Evolutionary conservation across 1,284 basidiomycete genomes (phyloP), one percentile per base, ranked within the genome.

Genomic region (Leccinum fallax): DNA sequence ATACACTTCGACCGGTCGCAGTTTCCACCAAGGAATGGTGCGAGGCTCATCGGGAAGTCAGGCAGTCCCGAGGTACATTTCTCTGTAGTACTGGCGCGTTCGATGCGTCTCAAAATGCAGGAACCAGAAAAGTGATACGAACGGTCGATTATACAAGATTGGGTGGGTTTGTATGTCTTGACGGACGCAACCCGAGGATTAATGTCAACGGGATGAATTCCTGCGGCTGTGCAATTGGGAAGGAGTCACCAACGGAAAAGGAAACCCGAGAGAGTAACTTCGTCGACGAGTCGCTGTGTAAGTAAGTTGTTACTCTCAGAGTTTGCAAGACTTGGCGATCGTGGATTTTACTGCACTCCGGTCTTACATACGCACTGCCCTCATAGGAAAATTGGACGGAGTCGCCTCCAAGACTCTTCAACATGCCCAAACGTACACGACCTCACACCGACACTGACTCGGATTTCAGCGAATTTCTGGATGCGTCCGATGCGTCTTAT

Each of bases 361-460:
- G 34, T 34, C 34, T 34, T 34, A 34, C 13, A 34, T 34, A 32
- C 30, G 30, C 32, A 13, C 32, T 34, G 3, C 30, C 30, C 30
- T 4, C 10, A 10, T 32, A 32, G 32, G 32, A 34, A 34, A 34
- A 13, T 34, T 5, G 32, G 32, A 34, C 32, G 32, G 32, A 34
- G 11, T 34, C 32, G 2, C 32, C 32, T 34, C 36, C 36, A 38
- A 38, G 3, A 38, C 36, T 38, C 34, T 48, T 6, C 51, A 36
- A 48, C 55, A 76, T 73, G 73, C 30, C 65, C 53, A 76, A 75
- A 55, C 69, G 72, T 21, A 58, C 59, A 26, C 67, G 63, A 1
- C 40, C 52, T 32, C 48, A 13, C 15, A 38, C 34, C 16, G 60
- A 65, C 16, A 63, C 55, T 5, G 30, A 32, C 30, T 11, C 30